Evolutionary conservation across 2,329 filamentous ascomycete genomes (phyloP).

Genomic region (Phialophora verrucosa): DNA sequence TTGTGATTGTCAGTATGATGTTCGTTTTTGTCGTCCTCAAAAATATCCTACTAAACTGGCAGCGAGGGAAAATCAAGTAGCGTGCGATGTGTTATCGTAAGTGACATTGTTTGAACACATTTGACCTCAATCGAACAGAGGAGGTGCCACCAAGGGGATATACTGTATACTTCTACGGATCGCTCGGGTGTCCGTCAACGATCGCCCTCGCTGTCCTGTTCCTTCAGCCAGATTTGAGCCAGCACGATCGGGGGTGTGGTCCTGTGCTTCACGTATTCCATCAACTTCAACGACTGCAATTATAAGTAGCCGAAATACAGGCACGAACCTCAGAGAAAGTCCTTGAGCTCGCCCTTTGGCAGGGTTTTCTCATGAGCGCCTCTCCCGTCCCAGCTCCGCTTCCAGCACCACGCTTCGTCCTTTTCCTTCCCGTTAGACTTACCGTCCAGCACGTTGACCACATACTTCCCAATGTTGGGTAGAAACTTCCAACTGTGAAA

Average conservation of each 20-base stretch:
- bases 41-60: too few species aligned
- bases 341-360: constrained; percentile 40
- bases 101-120: too few species aligned
- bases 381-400: constrained; percentile 37
- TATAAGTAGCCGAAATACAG: background rate
- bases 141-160: too few species aligned
- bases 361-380: constrained; percentile 43
- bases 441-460: constrained; percentile 43
- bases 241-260: too few species aligned
- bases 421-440: constrained; percentile 41
- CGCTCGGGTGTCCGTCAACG: background rate
- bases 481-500: constrained; percentile 72
- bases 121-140: too few species aligned
- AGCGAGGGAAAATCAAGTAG: too few species aligned
- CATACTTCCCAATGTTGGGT: constrained; percentile 65
- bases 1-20: too few species aligned
- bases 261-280: background rate
- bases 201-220: background rate
- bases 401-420: constrained; percentile 52
- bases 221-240: too few species aligned
- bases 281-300: background rate
- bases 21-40: too few species aligned
- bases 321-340: constrained; percentile 27
- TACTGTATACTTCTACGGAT: background rate
- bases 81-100: too few species aligned